phyloP scores from a whole-genome alignment of 495 filamentous ascomycete species.

The Apiosordaria backusii region DNA sequence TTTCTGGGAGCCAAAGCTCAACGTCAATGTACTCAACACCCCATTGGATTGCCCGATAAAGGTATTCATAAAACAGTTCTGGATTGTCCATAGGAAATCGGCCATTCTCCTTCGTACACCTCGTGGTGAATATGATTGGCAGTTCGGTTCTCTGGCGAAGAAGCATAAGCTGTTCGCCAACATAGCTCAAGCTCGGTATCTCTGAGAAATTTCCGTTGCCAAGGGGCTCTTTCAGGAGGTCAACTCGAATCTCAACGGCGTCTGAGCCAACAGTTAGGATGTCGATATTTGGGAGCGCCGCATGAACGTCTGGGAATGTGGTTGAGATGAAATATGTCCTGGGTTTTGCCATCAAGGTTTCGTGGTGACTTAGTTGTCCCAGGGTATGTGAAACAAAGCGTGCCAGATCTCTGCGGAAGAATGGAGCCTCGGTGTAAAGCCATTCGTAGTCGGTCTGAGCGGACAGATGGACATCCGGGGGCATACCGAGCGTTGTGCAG shows the following conservation, averaged over 20 bases:
- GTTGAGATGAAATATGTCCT: constrained; percentile 81
- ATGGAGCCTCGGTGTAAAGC: constrained; percentile 66
- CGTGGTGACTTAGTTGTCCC: constrained; percentile 70
- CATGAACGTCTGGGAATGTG: constrained; percentile 79
- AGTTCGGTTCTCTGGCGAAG: constrained; percentile 77
- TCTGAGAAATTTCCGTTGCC: constrained; percentile 51
- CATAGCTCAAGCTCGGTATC: constrained; percentile 75
- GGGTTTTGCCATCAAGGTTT: constrained; percentile 67
- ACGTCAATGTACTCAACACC: constrained; percentile 86
- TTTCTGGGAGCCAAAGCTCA: constrained; percentile 77
- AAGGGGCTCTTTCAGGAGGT: constrained; percentile 72
- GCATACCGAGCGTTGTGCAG: constrained; percentile 65
- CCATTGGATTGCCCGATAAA: constrained; percentile 77
- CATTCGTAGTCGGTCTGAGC: constrained; percentile 76
- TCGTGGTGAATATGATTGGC: constrained; percentile 81
- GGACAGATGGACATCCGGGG: constrained; percentile 59
- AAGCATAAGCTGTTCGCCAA: constrained; percentile 80
- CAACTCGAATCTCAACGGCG: constrained; percentile 77
- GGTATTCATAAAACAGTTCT: constrained; percentile 67
- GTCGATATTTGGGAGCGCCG: constrained; percentile 78
- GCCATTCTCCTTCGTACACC: constrained; percentile 75
- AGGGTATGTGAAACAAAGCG: constrained; percentile 74
- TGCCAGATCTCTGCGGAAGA: constrained; percentile 69
- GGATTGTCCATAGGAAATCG: constrained; percentile 80
- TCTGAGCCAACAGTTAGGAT: constrained; percentile 81